These are phyloP conservation scores for Dioscorea alata DNA, from an alignment of 106 monocot genomes.

Conservation along the genomic window DNA sequence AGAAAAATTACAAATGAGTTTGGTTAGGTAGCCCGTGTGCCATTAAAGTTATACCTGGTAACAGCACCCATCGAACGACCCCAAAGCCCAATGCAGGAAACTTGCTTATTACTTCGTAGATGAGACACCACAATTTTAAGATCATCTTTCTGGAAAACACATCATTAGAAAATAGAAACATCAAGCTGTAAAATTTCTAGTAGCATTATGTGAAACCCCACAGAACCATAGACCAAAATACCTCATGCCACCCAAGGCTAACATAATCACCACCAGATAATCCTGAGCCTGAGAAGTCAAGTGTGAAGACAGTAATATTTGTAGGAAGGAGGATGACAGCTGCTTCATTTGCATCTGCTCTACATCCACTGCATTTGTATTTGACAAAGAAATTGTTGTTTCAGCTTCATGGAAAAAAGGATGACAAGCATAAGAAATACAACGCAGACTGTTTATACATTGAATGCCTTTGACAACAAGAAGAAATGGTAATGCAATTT, in stretches of 20 bases:
- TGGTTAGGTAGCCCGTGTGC: too few relatives aligned
- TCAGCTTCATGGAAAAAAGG: not conserved
- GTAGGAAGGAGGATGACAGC: conserved; percentile 77
- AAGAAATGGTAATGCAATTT: not conserved
- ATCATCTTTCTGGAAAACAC: conserved; percentile 74
- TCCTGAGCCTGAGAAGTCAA: conserved; percentile 82
- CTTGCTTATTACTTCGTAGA: conserved; percentile 69
- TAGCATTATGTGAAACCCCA: not conserved
- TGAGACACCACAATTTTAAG: conserved; percentile 67
- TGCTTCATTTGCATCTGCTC: conserved; percentile 87
- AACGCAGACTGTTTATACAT: not conserved
- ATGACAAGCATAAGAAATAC: not conserved
- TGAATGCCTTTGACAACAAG: not conserved
- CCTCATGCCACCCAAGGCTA: conserved; percentile 95
- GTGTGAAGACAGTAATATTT: conserved; percentile 81
- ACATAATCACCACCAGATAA: conserved; percentile 74
- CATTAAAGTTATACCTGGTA: conserved; percentile 52
- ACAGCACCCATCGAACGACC: conserved; percentile 99
- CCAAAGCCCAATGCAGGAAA: conserved; percentile 94
- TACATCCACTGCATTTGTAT: conserved; percentile 57
- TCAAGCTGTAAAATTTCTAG: conserved; percentile 6
- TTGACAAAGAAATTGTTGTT: not conserved
- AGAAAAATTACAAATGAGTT: not conserved
- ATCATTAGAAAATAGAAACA: not conserved
- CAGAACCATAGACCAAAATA: conserved; percentile 10